Conservation (phyloP, 2,329 filamentous ascomycete genomes). For the Pestalotiopsis sp. region DNA sequence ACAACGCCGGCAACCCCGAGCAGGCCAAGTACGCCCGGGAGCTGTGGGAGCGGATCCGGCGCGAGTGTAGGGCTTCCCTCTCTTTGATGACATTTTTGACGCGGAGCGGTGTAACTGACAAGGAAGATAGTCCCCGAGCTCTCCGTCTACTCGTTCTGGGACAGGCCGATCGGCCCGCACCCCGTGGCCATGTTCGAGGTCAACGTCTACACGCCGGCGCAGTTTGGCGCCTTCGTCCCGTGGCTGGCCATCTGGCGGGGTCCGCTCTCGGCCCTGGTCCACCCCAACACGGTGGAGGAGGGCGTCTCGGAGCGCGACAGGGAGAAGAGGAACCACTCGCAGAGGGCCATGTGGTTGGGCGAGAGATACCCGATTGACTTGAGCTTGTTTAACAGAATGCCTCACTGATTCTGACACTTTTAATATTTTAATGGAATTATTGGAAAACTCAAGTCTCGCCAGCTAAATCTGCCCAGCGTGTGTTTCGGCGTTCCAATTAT, state of each 20-base stretch:
- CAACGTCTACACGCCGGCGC: slow-evolving; percentile 80
- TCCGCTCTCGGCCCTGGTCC: slow-evolving; percentile 76
- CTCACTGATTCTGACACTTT: not conserved
- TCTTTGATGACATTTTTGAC: too few species aligned
- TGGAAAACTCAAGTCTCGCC: too few species aligned
- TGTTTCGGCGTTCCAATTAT: too few species aligned
- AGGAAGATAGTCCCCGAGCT: slow-evolving; percentile 72
- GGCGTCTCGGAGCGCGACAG: slow-evolving; percentile 31
- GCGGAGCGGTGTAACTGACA: too few species aligned
- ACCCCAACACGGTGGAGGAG: slow-evolving; percentile 70
- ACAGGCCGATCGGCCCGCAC: slow-evolving; percentile 79
- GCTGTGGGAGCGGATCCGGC: slow-evolving; percentile 76
- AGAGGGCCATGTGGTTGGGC: slow-evolving; percentile 76
- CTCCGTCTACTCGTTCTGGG: slow-evolving; percentile 78
- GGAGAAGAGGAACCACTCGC: slow-evolving; percentile 61
- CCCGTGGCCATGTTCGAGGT: slow-evolving; percentile 91
- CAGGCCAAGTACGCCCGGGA: slow-evolving; percentile 71
- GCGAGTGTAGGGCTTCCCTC: slow-evolving; percentile 63
- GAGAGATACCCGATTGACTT: slow-evolving; percentile 65
- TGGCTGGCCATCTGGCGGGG: slow-evolving; percentile 86
- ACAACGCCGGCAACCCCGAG: slow-evolving; percentile 63
- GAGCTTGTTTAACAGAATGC: slow-evolving; percentile 43
- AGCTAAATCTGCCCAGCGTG: too few species aligned
- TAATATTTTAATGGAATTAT: not conserved
- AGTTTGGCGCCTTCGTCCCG: slow-evolving; percentile 86